phyloP scores from a whole-genome alignment of 2,329 filamentous ascomycete genomes.

The Canariomyces notabilis region DNA sequence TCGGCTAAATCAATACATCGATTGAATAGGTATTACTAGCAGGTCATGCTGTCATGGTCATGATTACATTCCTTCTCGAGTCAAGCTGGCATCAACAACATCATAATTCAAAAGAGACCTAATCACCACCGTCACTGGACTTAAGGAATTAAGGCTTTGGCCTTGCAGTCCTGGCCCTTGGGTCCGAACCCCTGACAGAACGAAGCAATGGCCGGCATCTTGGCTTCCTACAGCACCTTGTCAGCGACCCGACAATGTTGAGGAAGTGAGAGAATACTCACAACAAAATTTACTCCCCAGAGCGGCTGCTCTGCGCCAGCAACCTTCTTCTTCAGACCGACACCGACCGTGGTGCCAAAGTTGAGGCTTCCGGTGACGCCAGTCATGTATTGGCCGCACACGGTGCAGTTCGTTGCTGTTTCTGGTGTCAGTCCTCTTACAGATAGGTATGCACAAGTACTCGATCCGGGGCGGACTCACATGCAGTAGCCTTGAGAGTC shows the following conservation, averaged over 20 bases:
- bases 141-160: neutral
- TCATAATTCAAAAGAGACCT: neutral
- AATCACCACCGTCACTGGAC: neutral
- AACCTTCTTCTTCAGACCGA: conserved; percentile 12
- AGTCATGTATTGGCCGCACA: conserved; percentile 4
- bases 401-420: conserved; percentile 7
- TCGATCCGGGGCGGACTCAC: conserved; percentile 2
- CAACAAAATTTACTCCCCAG: conserved; percentile 8
- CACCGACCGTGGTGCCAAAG: conserved; percentile 7
- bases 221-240: neutral
- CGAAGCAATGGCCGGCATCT: neutral
- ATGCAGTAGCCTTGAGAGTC: conserved; percentile 7
- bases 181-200: conserved; percentile 2
- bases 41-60: too few relatives aligned
- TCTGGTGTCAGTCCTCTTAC: neutral
- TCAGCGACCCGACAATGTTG: neutral
- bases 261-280: neutral
- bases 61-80: too few relatives aligned
- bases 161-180: neutral
- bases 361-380: conserved; percentile 10
- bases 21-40: too few relatives aligned
- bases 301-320: conserved; percentile 3
- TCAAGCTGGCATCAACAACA: too few relatives aligned
- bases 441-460: neutral
- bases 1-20: too few relatives aligned